These are phyloP conservation scores for Cudoniella acicularis DNA, from an alignment of 495 filamentous ascomycete species.

Conservation along the genomic window DNA sequence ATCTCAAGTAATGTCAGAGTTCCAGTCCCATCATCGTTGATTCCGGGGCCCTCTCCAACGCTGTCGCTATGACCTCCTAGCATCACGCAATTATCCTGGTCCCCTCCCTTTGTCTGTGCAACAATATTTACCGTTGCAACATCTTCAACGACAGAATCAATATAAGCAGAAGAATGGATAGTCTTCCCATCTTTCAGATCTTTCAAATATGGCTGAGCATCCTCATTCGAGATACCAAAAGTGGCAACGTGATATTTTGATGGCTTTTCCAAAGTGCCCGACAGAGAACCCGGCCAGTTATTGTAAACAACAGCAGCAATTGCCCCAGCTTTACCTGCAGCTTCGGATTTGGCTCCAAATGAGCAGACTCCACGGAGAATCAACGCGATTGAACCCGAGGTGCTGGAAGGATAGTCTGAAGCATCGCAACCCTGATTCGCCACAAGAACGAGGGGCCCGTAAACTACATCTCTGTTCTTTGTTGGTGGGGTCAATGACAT, in stretches of 20 bases:
- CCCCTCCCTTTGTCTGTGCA: slow-evolving; percentile 50
- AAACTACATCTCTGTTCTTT: slow-evolving; percentile 49
- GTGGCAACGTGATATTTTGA: slow-evolving; percentile 52
- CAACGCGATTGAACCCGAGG: slow-evolving; percentile 51
- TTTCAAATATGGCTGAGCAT: slow-evolving; percentile 44
- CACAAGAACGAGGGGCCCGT: slow-evolving; percentile 38
- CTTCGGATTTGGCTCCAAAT: slow-evolving; percentile 56
- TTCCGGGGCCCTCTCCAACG: slow-evolving; percentile 44
- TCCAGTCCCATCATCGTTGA: slow-evolving; percentile 52
- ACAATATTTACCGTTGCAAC: slow-evolving; percentile 50
- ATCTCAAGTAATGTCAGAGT: slow-evolving; percentile 51
- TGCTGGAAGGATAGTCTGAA: slow-evolving; percentile 38
- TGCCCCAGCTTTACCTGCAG: slow-evolving; percentile 54
- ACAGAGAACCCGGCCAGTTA: slow-evolving; percentile 41
- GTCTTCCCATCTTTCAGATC: slow-evolving; percentile 43
- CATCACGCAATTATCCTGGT: slow-evolving; percentile 54
- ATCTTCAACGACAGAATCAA: slow-evolving; percentile 44
- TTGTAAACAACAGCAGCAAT: slow-evolving; percentile 61
- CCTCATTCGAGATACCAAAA: slow-evolving; percentile 49
- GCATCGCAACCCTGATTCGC: slow-evolving; percentile 45
- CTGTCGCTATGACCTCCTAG: slow-evolving; percentile 54
- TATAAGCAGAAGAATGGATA: slow-evolving; percentile 50
- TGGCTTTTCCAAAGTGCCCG: slow-evolving; percentile 51
- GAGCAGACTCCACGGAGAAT: slow-evolving; percentile 55
- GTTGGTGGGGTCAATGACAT: slow-evolving; percentile 62